Evolutionary conservation across 2,329 filamentous ascomycete species (phyloP).

Genomic region (Ophiostoma fasciatum): DNA sequence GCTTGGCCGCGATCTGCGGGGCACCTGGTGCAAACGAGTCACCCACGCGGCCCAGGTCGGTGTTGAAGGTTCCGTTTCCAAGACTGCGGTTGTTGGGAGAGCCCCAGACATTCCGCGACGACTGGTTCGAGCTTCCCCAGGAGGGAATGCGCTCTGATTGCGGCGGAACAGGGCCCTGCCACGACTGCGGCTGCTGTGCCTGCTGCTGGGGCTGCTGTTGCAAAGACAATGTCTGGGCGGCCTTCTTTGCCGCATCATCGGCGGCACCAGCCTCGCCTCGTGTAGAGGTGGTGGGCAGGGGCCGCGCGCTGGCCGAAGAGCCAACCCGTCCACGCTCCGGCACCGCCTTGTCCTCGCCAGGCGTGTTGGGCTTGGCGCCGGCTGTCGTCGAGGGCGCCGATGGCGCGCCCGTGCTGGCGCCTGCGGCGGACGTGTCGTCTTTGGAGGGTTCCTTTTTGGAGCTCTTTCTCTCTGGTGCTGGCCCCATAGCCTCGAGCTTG

Average conservation of each 20-base stretch:
- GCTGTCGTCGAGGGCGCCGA: not conserved
- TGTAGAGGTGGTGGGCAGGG: not conserved
- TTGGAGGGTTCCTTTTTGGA: slow-evolving; percentile 36
- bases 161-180: slow-evolving; percentile 23
- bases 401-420: not conserved
- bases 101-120: slow-evolving; percentile 55
- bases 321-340: not conserved
- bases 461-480: slow-evolving; percentile 44
- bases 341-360: not conserved
- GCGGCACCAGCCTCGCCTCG: not conserved
- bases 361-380: not conserved
- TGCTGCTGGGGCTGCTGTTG: not conserved
- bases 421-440: slow-evolving; percentile 18
- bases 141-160: slow-evolving; percentile 32
- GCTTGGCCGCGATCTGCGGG: slow-evolving; percentile 17
- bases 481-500: slow-evolving; percentile 57
- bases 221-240: slow-evolving; percentile 6
- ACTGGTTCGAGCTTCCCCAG: slow-evolving; percentile 32
- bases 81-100: slow-evolving; percentile 57
- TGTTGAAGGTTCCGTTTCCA: slow-evolving; percentile 63
- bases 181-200: slow-evolving; percentile 17
- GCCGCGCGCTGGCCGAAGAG: not conserved
- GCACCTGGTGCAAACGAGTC: slow-evolving; percentile 22
- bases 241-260: slow-evolving; percentile 13
- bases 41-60: slow-evolving; percentile 38